Evolutionary conservation across 2,329 filamentous ascomycete genomes (phyloP).

Genomic region (Hymenoscyphus fraxineus): DNA sequence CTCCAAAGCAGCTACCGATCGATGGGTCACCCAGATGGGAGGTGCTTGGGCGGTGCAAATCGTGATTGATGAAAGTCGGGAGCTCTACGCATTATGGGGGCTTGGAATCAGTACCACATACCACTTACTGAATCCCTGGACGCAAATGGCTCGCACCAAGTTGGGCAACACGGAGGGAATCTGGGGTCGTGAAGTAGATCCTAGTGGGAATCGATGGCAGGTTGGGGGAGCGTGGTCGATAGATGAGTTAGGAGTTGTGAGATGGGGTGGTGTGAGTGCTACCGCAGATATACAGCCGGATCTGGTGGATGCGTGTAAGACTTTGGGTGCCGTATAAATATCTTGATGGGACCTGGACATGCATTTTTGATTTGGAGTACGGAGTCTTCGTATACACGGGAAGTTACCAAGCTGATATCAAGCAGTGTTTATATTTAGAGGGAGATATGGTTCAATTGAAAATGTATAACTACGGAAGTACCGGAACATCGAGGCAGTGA

Average conservation of each 20-base stretch:
- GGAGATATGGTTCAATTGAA: not conserved
- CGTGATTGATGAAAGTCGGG: constrained; percentile 57
- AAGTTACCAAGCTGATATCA: constrained; percentile 4
- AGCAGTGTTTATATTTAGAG: not conserved
- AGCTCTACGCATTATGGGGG: constrained; percentile 64
- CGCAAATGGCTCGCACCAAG: constrained; percentile 52
- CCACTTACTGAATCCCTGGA: constrained; percentile 58
- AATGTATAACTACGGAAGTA: not conserved
- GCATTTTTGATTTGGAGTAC: not conserved
- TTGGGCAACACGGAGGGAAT: constrained; percentile 62
- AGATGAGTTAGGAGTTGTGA: constrained; percentile 40
- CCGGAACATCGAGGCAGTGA: not conserved
- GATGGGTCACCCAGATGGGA: constrained; percentile 31
- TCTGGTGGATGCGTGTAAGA: constrained; percentile 45
- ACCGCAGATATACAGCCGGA: constrained; percentile 53
- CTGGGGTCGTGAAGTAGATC: constrained; percentile 57
- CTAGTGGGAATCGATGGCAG: constrained; percentile 67
- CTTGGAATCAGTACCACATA: constrained; percentile 58
- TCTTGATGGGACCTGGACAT: not conserved
- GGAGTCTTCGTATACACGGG: not conserved
- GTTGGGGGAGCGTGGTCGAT: constrained; percentile 52
- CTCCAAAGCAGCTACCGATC: constrained; percentile 53
- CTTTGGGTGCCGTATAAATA: constrained; percentile 25
- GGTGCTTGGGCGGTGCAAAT: constrained; percentile 48
- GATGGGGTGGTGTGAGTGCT: constrained; percentile 48